Conservation (phyloP, 2,329 filamentous ascomycete genomes). For the Trichoderma semiorbis region DNA sequence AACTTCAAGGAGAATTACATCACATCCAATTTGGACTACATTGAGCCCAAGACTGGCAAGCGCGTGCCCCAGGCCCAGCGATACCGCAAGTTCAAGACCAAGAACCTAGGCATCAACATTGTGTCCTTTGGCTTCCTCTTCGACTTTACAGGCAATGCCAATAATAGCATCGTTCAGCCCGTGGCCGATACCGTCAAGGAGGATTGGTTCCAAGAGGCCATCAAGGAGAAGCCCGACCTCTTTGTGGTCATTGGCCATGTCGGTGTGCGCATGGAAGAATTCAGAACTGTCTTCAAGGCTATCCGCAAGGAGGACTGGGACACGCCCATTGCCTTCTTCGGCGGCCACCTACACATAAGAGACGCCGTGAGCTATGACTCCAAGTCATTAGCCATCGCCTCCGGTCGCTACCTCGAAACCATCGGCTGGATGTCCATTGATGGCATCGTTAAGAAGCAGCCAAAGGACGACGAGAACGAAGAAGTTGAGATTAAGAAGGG, state of each 20-base stretch:
- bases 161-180: slow-evolving; percentile 80
- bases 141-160: slow-evolving; percentile 84
- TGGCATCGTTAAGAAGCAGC: slow-evolving; percentile 47
- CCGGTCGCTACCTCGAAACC: slow-evolving; percentile 91
- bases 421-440: slow-evolving; percentile 89
- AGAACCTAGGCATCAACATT: slow-evolving; percentile 79
- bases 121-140: slow-evolving; percentile 93
- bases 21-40: slow-evolving; percentile 89
- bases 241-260: slow-evolving; percentile 87
- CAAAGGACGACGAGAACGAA: slow-evolving; percentile 17
- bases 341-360: slow-evolving; percentile 84
- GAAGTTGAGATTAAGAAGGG: slow-evolving; percentile 32
- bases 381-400: slow-evolving; percentile 75
- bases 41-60: slow-evolving; percentile 67
- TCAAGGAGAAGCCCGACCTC: slow-evolving; percentile 79
- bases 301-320: slow-evolving; percentile 75
- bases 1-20: slow-evolving; percentile 79
- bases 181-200: slow-evolving; percentile 80
- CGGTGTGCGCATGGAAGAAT: slow-evolving; percentile 76
- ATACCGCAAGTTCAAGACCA: slow-evolving; percentile 86
- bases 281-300: slow-evolving; percentile 69
- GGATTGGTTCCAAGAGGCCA: slow-evolving; percentile 82
- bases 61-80: slow-evolving; percentile 73
- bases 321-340: slow-evolving; percentile 86
- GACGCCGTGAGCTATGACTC: slow-evolving; percentile 79